phyloP scores from a whole-genome alignment of 768 basidiomycete species.

The Pleurotus giganteus region DNA sequence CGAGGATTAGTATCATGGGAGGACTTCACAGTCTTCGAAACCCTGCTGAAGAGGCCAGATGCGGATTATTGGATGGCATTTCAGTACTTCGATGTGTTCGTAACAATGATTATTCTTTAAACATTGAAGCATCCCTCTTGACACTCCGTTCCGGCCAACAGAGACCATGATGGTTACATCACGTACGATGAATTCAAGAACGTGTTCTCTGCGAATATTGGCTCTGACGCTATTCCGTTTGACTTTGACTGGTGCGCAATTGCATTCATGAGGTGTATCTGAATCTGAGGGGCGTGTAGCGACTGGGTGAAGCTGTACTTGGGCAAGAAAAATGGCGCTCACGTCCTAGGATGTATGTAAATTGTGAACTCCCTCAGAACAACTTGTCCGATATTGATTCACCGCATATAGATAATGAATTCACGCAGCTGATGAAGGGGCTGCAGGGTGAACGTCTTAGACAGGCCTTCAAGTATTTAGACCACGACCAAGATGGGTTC shows the following conservation, averaged over 20 bases:
- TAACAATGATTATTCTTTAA: slow-evolving; percentile 14
- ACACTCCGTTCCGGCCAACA: slow-evolving; percentile 28
- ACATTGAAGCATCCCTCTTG: no score
- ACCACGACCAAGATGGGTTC: slow-evolving; percentile 89
- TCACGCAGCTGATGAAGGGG: slow-evolving; percentile 98
- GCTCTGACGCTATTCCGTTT: slow-evolving; percentile 83
- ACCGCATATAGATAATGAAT: slow-evolving; percentile 84
- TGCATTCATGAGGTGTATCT: not conserved
- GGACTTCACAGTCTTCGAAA: slow-evolving; percentile 95
- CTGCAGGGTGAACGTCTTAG: slow-evolving; percentile 96
- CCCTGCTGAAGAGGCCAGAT: slow-evolving; percentile 88
- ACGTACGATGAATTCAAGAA: slow-evolving; percentile 94
- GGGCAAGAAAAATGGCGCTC: slow-evolving; percentile 87
- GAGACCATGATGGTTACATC: slow-evolving; percentile 90
- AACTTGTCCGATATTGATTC: not conserved
- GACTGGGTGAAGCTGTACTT: slow-evolving; percentile 97
- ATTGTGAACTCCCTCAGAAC: not conserved
- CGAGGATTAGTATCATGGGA: slow-evolving; percentile 87
- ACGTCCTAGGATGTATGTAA: slow-evolving; percentile 85
- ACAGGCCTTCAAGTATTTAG: slow-evolving; percentile 92
- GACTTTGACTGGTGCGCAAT: slow-evolving; percentile 81
- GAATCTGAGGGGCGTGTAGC: slow-evolving; percentile 31
- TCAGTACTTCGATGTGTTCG: slow-evolving; percentile 93
- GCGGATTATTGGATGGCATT: slow-evolving; percentile 98
- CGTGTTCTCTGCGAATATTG: slow-evolving; percentile 81